Evolutionary conservation across 768 basidiomycete species (phyloP).

Genomic region (Leccinum broughii): DNA sequence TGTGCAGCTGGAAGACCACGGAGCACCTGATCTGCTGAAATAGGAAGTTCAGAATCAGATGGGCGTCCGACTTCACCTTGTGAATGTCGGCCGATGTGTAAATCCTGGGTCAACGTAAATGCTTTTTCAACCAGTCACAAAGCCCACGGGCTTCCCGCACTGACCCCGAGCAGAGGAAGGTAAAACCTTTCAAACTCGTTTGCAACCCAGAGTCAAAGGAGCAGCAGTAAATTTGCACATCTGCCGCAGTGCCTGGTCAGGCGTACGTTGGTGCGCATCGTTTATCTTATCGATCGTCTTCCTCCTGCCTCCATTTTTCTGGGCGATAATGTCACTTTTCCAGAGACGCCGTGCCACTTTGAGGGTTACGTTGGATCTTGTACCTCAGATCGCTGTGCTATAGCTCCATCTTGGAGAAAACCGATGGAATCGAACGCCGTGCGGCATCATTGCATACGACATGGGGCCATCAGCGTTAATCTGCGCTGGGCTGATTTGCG

Average conservation of each 20-base stretch:
- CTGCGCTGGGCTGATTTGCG: not conserved
- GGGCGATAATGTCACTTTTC: conserved; percentile 63
- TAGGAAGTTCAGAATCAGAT: conserved; percentile 69
- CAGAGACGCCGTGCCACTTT: conserved; percentile 64
- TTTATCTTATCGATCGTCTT: not conserved
- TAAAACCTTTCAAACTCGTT: conserved; percentile 71
- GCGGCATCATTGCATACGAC: conserved; percentile 73
- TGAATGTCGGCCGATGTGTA: conserved; percentile 77
- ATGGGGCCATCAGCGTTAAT: conserved; percentile 8
- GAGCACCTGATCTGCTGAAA: conserved; percentile 71
- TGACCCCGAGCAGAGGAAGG: conserved; percentile 68
- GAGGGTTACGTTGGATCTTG: conserved; percentile 74
- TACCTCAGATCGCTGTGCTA: conserved; percentile 85
- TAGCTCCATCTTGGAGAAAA: conserved; percentile 73
- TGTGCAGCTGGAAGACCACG: conserved; percentile 73
- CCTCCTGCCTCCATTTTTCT: conserved; percentile 58
- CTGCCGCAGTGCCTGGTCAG: conserved; percentile 33
- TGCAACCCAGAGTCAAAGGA: conserved; percentile 75
- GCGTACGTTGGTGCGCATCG: conserved; percentile 1
- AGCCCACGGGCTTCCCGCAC: conserved; percentile 58
- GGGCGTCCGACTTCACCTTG: conserved; percentile 75
- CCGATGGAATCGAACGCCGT: conserved; percentile 57
- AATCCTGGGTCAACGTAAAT: conserved; percentile 85
- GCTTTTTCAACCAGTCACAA: conserved; percentile 82
- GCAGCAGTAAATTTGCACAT: conserved; percentile 72